phyloP scores from a whole-genome alignment of 441 rosid genomes.

The Mallotus japonicus region DNA sequence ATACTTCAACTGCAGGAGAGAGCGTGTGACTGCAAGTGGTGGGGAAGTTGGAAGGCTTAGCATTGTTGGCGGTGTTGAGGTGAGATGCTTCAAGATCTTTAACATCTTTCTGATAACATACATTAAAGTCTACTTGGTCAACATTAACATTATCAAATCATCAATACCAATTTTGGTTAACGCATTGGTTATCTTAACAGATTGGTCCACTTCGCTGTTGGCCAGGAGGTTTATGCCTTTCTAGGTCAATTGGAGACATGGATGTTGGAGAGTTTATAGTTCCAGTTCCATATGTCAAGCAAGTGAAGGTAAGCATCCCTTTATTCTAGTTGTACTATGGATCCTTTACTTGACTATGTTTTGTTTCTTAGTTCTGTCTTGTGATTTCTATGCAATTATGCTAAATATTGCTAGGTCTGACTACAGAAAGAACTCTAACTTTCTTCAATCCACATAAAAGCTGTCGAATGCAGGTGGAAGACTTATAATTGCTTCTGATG shows the following conservation, averaged over 20 bases:
- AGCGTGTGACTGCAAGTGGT: constrained; percentile 87
- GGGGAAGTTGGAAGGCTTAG: constrained; percentile 94
- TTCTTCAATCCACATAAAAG: constrained; percentile 33
- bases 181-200: constrained; percentile 32
- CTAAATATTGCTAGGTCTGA: not conserved
- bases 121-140: not conserved
- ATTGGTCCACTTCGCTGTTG: constrained; percentile 91
- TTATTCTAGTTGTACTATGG: not conserved
- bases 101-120: not conserved
- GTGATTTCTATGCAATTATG: constrained; percentile 3
- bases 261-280: constrained; percentile 97
- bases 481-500: constrained; percentile 89
- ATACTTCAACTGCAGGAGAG: constrained; percentile 53
- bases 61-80: constrained; percentile 80
- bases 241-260: constrained; percentile 90
- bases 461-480: constrained; percentile 81
- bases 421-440: constrained; percentile 18
- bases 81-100: constrained; percentile 21
- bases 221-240: constrained; percentile 95
- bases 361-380: not conserved
- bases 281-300: constrained; percentile 86
- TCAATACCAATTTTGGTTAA: not conserved
- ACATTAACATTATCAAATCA: not conserved
- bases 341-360: not conserved
- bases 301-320: constrained; percentile 61